phyloP scores from a whole-genome alignment of 306 rosid genomes.

The Prunus mume region DNA sequence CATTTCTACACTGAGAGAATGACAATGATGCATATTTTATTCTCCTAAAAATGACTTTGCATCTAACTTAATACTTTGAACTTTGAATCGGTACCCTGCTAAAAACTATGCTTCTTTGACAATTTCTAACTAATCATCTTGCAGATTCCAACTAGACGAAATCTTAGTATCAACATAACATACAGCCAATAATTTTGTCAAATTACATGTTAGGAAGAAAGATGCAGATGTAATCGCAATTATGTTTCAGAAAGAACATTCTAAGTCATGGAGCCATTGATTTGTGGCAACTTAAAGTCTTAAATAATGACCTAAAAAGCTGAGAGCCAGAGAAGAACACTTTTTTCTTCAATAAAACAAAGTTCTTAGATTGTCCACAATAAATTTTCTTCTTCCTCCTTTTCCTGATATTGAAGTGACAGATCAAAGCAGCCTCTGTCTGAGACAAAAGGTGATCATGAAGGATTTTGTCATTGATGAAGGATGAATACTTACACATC shows the following conservation, averaged over 20 bases:
- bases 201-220: background rate
- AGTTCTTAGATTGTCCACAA: background rate
- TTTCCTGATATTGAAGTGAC: background rate
- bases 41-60: background rate
- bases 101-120: background rate
- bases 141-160: background rate
- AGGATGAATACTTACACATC: background rate
- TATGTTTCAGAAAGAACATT: background rate
- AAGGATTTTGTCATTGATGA: too few species aligned
- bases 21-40: background rate
- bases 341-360: background rate
- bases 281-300: background rate
- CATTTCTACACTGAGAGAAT: background rate
- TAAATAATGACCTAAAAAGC: background rate
- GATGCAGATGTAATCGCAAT: background rate
- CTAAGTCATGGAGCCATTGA: background rate
- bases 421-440: background rate
- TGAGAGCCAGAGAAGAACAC: background rate
- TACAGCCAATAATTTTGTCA: background rate
- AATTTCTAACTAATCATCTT: too few species aligned
- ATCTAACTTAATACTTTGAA: background rate
- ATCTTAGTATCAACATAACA: background rate
- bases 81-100: background rate
- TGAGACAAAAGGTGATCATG: too few species aligned
- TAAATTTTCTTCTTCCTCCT: background rate